Conservation (phyloP, 441 rosid species). For the Cnidoscolus chayamansa region DNA sequence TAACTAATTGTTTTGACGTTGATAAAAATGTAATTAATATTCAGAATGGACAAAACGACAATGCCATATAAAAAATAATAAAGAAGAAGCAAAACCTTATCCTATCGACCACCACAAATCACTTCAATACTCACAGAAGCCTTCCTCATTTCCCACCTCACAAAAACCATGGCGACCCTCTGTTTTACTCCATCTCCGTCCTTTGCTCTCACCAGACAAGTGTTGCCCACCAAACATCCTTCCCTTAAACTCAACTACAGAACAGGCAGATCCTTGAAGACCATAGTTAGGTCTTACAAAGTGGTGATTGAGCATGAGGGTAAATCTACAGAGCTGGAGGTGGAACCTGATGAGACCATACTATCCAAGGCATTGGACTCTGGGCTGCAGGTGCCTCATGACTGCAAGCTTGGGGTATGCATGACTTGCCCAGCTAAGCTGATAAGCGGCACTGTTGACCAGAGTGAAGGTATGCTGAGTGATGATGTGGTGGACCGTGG, state of each 20-base stretch:
- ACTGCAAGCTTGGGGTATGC: constrained; percentile 96
- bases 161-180: constrained; percentile 50
- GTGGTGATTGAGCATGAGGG: constrained; percentile 77
- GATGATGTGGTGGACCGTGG: constrained; percentile 91
- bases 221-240: constrained; percentile 18
- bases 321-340: constrained; percentile 58
- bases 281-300: constrained; percentile 47
- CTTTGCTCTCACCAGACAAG: constrained; percentile 39
- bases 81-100: constrained; percentile 30
- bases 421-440: constrained; percentile 97
- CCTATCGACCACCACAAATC: constrained; percentile 29
- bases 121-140: not conserved
- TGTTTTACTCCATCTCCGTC: constrained; percentile 44
- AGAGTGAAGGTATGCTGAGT: constrained; percentile 93
- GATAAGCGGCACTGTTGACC: constrained; percentile 64
- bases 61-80: not conserved
- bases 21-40: no score
- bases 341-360: constrained; percentile 82
- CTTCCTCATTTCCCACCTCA: constrained; percentile 5
- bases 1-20: no score
- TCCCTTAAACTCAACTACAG: constrained; percentile 31
- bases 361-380: constrained; percentile 73
- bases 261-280: constrained; percentile 24
- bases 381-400: constrained; percentile 70
- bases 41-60: no score